Evolutionary conservation across 805 yeast genomes (phyloP).

Genomic region (Candida ortonii): DNA sequence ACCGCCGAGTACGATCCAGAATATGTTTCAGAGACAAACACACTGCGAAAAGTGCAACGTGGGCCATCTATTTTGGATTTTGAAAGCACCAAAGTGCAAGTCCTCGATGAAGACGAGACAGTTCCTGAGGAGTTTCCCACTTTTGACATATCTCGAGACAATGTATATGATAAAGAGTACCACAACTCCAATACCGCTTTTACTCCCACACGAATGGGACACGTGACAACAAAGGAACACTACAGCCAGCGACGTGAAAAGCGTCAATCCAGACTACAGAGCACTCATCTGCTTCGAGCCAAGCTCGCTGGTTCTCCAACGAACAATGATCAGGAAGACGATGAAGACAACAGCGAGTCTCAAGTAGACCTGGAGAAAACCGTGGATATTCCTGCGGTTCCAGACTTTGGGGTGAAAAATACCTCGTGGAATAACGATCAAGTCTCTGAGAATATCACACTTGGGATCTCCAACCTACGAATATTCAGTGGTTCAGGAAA

Average conservation of each 20-base stretch:
- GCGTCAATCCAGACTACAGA: slow-evolving; percentile 18
- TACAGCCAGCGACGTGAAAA: slow-evolving; percentile 18
- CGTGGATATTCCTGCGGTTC: slow-evolving; percentile 16
- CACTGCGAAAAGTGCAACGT: too few relatives aligned
- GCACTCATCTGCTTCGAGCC: slow-evolving; percentile 14
- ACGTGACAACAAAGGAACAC: slow-evolving; percentile 11
- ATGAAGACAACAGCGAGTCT: slow-evolving; percentile 9
- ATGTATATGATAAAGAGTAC: too few relatives aligned
- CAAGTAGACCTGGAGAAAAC: slow-evolving; percentile 20
- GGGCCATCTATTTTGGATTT: slow-evolving; percentile 2
- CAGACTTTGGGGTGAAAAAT: slow-evolving; percentile 13
- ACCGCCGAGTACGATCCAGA: slow-evolving; percentile 11
- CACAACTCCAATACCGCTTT: too few relatives aligned
- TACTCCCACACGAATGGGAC: too few relatives aligned
- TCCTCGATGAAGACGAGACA: slow-evolving; percentile 4
- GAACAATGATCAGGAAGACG: slow-evolving; percentile 11
- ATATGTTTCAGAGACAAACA: background rate
- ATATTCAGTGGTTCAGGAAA: slow-evolving; percentile 1
- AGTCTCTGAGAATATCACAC: background rate
- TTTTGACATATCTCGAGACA: slow-evolving; percentile 8
- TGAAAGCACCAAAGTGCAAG: slow-evolving; percentile 9
- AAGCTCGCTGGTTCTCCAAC: slow-evolving; percentile 22
- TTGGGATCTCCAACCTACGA: slow-evolving; percentile 1
- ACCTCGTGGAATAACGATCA: slow-evolving; percentile 8
- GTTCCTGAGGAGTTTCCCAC: slow-evolving; percentile 8